A percentile compares a stretch with the other conserved stretches of the same genome.
phyloP scores from a whole-genome alignment of 2,329 filamentous ascomycete genomes.

The Sarocladiaceae sp. region DNA sequence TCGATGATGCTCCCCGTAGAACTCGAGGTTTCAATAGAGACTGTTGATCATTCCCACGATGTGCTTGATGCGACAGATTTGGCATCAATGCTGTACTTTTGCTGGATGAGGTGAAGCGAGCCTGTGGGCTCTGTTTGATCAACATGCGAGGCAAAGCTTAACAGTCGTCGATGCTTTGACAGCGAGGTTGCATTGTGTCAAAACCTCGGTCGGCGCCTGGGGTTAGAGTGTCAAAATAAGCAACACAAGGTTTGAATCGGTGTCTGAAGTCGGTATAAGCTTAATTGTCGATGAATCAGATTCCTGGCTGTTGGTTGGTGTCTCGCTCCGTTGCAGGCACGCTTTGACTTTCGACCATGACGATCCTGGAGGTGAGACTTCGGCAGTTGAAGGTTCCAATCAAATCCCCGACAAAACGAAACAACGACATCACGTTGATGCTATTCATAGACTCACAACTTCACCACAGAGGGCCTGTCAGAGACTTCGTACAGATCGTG shows the following conservation, averaged over 20 bases:
- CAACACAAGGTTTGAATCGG: too few relatives aligned
- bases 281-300: too few relatives aligned
- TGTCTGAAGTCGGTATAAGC: too few relatives aligned
- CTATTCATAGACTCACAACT: slow-evolving; percentile 1
- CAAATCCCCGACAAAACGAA: neutral
- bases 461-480: too few relatives aligned
- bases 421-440: neutral
- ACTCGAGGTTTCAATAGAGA: neutral
- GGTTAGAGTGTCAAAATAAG: neutral
- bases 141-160: neutral
- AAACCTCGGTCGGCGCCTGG: neutral
- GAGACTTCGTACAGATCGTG: too few relatives aligned
- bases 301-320: neutral
- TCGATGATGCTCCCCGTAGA: neutral
- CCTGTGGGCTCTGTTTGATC: neutral
- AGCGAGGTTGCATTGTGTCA: neutral
- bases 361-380: neutral
- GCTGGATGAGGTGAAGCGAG: neutral
- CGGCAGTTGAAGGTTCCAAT: neutral
- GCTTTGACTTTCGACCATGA: neutral
- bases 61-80: neutral
- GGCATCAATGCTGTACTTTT: neutral
- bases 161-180: neutral
- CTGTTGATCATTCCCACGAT: slow-evolving; percentile 1
- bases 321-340: neutral